A percentile compares a stretch with the other conserved stretches of the same genome.
Conservation (phyloP, 331 rosid genomes). For the Spiraea crenata region DNA sequence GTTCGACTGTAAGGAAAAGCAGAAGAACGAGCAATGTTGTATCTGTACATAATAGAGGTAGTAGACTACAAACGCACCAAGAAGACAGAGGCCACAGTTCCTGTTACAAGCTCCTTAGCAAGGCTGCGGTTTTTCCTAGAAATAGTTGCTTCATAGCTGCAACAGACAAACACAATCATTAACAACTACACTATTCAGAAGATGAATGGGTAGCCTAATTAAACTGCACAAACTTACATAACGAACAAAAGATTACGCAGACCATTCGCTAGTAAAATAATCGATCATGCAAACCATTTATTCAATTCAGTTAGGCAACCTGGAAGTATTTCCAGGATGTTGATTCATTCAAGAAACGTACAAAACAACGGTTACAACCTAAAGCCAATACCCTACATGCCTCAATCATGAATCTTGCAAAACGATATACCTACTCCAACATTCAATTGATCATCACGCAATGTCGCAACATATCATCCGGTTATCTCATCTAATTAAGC, state of each 20-base stretch:
- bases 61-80: conserved; percentile 48
- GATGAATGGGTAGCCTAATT: no score
- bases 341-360: background rate
- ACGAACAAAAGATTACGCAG: background rate
- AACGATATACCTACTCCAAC: background rate
- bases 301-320: background rate
- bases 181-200: background rate
- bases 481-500: background rate
- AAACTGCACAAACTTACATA: background rate
- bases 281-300: background rate
- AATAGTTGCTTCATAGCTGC: conserved; percentile 90
- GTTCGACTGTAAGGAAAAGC: background rate
- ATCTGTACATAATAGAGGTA: background rate
- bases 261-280: background rate
- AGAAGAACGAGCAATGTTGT: background rate
- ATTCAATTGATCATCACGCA: background rate
- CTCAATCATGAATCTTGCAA: background rate
- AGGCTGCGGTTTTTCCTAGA: conserved; percentile 85
- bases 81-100: conserved; percentile 86
- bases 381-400: background rate
- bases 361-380: background rate
- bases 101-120: conserved; percentile 73
- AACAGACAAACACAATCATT: conserved; percentile 16
- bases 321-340: background rate
- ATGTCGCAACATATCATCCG: background rate